These are phyloP conservation scores for Pseudozyma tsukubaensis DNA, from an alignment of 1,284 basidiomycete species.

Conservation along the genomic window DNA sequence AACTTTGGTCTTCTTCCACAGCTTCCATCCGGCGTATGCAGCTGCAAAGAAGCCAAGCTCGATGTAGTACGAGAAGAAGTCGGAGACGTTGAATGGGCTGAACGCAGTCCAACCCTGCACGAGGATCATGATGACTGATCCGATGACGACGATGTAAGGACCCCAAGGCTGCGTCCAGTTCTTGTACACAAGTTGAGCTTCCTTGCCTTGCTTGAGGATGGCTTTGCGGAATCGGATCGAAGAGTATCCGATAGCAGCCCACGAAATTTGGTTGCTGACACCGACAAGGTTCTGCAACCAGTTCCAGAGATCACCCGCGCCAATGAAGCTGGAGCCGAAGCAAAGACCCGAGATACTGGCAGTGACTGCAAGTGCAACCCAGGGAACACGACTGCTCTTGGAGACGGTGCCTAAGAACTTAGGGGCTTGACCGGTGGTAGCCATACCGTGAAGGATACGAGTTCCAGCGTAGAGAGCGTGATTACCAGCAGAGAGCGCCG, in stretches of 20 bases:
- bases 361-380: slow-evolving; percentile 77
- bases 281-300: slow-evolving; percentile 75
- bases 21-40: slow-evolving; percentile 43
- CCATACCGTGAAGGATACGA: slow-evolving; percentile 79
- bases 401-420: slow-evolving; percentile 77
- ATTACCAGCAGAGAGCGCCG: slow-evolving; percentile 86
- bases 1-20: slow-evolving; percentile 43
- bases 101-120: slow-evolving; percentile 65
- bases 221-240: slow-evolving; percentile 81
- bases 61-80: slow-evolving; percentile 71
- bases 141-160: slow-evolving; percentile 55
- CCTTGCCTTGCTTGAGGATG: slow-evolving; percentile 73
- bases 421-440: slow-evolving; percentile 81
- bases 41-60: slow-evolving; percentile 59
- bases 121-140: slow-evolving; percentile 58
- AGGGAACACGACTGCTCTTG: slow-evolving; percentile 78
- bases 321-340: slow-evolving; percentile 72
- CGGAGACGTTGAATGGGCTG: slow-evolving; percentile 41
- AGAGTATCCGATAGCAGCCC: slow-evolving; percentile 82
- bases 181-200: slow-evolving; percentile 69
- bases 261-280: slow-evolving; percentile 79
- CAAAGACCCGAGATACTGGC: slow-evolving; percentile 77
- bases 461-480: slow-evolving; percentile 85
- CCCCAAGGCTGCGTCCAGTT: slow-evolving; percentile 70
- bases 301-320: slow-evolving; percentile 74